These are phyloP conservation scores for Kluyveromyces wickerhamii DNA, from an alignment of 805 yeast genomes.

Conservation along the genomic window DNA sequence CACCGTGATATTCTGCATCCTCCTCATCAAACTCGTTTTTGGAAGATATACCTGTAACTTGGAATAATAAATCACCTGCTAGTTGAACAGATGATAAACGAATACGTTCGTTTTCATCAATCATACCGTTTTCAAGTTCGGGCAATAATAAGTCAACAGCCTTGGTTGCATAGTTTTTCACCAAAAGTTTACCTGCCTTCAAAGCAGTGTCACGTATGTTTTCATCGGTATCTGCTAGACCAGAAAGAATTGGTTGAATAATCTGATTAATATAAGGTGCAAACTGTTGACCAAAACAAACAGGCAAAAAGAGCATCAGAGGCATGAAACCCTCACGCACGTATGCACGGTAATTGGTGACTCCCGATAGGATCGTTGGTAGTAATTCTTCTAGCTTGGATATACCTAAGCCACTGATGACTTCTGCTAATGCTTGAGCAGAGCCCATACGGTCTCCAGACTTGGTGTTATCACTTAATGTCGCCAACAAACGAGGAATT, in stretches of 20 bases:
- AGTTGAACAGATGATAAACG: constrained; percentile 91
- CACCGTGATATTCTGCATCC: constrained; percentile 37
- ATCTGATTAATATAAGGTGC: constrained; percentile 79
- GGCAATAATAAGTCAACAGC: constrained; percentile 92
- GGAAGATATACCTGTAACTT: constrained; percentile 83
- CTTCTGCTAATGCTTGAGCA: constrained; percentile 95
- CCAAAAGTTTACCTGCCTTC: constrained; percentile 88
- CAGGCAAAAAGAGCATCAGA: constrained; percentile 78
- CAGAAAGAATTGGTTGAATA: constrained; percentile 86
- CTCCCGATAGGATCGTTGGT: constrained; percentile 69
- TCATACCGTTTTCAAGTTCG: constrained; percentile 83
- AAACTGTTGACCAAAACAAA: constrained; percentile 86
- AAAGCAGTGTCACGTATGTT: constrained; percentile 81
- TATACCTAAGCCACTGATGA: constrained; percentile 84
- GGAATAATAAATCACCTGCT: constrained; percentile 90
- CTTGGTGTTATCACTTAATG: constrained; percentile 67
- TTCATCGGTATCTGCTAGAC: constrained; percentile 85
- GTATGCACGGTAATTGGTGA: constrained; percentile 56
- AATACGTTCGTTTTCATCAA: constrained; percentile 76
- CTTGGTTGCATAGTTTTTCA: constrained; percentile 80
- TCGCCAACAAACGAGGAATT: constrained; percentile 68
- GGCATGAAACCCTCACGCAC: constrained; percentile 93
- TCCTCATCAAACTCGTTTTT: constrained; percentile 55
- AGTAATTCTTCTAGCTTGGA: constrained; percentile 80
- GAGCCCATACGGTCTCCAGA: constrained; percentile 93